Conservation (phyloP, 306 rosid genomes). For the Sophora flavescens region DNA sequence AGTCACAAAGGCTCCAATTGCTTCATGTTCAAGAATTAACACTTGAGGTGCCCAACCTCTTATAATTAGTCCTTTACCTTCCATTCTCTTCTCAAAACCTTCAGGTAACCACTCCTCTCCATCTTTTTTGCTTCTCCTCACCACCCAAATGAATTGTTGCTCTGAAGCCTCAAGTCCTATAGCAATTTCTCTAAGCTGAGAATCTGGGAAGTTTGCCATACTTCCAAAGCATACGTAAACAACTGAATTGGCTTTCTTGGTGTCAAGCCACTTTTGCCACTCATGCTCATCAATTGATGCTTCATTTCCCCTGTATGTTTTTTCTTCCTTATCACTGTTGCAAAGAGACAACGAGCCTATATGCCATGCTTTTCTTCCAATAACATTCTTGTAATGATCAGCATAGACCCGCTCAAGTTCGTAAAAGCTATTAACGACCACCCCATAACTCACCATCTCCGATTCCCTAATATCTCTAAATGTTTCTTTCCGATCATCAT, state of each 20-base stretch:
- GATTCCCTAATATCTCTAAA: not conserved
- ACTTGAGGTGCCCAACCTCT: constrained; percentile 38
- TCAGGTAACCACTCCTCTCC: constrained; percentile 3
- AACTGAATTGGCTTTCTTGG: constrained; percentile 36
- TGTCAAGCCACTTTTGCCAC: constrained; percentile 35
- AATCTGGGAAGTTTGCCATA: not conserved
- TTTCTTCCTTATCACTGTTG: not conserved
- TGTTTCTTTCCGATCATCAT: not conserved
- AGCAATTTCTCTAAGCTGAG: constrained; percentile 41
- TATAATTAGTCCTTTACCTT: constrained; percentile 19
- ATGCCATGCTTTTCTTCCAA: constrained; percentile 54
- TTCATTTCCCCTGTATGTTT: constrained; percentile 23
- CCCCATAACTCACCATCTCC: constrained; percentile 42
- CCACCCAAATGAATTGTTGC: constrained; percentile 39
- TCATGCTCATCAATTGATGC: constrained; percentile 35
- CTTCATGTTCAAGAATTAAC: not conserved
- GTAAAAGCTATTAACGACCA: constrained; percentile 49
- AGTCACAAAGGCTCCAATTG: constrained; percentile 32
- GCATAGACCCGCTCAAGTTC: constrained; percentile 51
- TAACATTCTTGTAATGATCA: constrained; percentile 35
- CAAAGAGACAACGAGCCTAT: constrained; percentile 46
- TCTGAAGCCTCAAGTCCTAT: constrained; percentile 39
- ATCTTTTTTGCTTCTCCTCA: not conserved
- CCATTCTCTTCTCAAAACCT: constrained; percentile 1
- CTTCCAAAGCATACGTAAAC: constrained; percentile 46